These are phyloP conservation scores for Coniochaeta sp. DNA, from an alignment of 2,329 filamentous ascomycete species.

Conservation along the genomic window DNA sequence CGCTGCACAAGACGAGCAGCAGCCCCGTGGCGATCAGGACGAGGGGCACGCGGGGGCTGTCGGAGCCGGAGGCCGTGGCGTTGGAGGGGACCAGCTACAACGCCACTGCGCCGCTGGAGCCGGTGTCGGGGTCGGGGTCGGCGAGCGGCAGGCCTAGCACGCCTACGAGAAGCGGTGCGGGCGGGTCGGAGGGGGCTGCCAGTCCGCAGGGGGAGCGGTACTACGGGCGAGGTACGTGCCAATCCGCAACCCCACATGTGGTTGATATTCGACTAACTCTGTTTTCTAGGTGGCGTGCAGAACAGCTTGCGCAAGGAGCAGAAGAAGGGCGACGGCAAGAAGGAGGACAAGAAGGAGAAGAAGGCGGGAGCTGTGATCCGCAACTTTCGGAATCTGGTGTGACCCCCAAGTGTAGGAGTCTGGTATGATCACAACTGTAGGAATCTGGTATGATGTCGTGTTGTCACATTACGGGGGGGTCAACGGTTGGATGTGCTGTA, in stretches of 20 bases:
- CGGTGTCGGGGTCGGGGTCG: slow-evolving; percentile 20
- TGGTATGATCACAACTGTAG: neutral
- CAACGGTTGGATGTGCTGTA: too few species aligned
- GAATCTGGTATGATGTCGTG: neutral
- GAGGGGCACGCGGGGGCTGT: slow-evolving; percentile 32
- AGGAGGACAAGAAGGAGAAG: slow-evolving; percentile 31
- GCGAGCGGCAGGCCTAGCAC: slow-evolving; percentile 21
- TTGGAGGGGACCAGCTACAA: slow-evolving; percentile 35
- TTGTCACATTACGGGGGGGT: neutral
- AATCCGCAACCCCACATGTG: too few species aligned
- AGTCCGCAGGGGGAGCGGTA: slow-evolving; percentile 28
- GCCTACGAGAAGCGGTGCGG: slow-evolving; percentile 27
- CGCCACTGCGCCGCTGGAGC: slow-evolving; percentile 33
- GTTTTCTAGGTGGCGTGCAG: slow-evolving; percentile 34
- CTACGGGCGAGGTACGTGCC: slow-evolving; percentile 24
- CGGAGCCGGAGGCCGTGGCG: slow-evolving; percentile 32
- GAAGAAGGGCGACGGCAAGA: slow-evolving; percentile 35
- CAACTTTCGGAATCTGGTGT: neutral
- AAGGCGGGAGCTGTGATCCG: slow-evolving; percentile 8
- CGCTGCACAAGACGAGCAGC: neutral
- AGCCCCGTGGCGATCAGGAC: slow-evolving; percentile 26
- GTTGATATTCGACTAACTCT: slow-evolving; percentile 11
- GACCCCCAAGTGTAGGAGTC: too few species aligned
- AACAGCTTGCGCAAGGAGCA: slow-evolving; percentile 40
- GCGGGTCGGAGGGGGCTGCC: slow-evolving; percentile 18